Percentiles rank a stretch among this genome's conserved stretches.
Conservation (phyloP, 1,284 basidiomycete species). For the Trichosporon coremiiforme region DNA sequence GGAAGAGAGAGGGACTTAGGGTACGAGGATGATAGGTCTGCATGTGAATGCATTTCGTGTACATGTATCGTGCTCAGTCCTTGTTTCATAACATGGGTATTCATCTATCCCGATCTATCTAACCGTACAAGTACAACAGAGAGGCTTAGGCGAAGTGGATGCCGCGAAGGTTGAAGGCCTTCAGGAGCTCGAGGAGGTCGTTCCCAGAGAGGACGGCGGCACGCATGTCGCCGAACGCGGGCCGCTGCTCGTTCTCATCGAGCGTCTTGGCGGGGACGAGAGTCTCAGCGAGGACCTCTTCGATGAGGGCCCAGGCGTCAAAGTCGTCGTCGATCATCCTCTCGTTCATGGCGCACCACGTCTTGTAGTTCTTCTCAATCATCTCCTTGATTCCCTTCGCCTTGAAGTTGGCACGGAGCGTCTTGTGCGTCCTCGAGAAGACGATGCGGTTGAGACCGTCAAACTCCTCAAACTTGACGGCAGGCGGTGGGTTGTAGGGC, state of each 20-base stretch:
- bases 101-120: constrained; percentile 16
- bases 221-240: constrained; percentile 67
- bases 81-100: not conserved
- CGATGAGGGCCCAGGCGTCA: constrained; percentile 72
- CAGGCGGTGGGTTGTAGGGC: constrained; percentile 92
- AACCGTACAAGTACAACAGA: constrained; percentile 27
- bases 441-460: constrained; percentile 91
- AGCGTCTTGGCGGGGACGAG: constrained; percentile 33
- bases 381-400: constrained; percentile 93
- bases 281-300: constrained; percentile 68
- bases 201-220: constrained; percentile 84
- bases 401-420: constrained; percentile 78
- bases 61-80: constrained; percentile 25
- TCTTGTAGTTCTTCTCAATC: constrained; percentile 90
- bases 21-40: constrained; percentile 20
- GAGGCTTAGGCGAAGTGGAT: constrained; percentile 71
- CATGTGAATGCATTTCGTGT: constrained; percentile 34
- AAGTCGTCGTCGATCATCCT: constrained; percentile 73
- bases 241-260: constrained; percentile 31
- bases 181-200: constrained; percentile 74
- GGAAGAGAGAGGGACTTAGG: constrained; percentile 5
- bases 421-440: constrained; percentile 90
- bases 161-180: constrained; percentile 79
- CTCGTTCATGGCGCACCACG: constrained; percentile 85
- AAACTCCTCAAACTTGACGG: constrained; percentile 95